Conservation (phyloP, 1,284 basidiomycete species). For the Puccinia coronata region DNA sequence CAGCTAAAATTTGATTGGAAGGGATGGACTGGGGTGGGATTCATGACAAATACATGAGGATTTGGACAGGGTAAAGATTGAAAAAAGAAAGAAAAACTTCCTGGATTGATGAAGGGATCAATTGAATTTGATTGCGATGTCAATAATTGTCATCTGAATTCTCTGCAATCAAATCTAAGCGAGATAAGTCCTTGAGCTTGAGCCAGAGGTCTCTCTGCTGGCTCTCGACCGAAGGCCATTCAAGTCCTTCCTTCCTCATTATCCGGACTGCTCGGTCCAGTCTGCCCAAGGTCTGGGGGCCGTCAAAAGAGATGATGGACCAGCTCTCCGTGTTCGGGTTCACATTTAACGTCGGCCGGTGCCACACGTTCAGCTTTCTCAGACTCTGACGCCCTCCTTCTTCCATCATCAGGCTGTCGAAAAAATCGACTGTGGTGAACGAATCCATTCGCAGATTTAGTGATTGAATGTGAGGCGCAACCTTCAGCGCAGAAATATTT, state of each 20-base stretch:
- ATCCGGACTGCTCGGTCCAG: conserved; percentile 4
- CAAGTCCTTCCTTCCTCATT: conserved; percentile 26
- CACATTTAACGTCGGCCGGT: conserved; percentile 16
- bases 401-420: background rate
- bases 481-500: conserved; percentile 10
- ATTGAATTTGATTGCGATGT: background rate
- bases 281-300: background rate
- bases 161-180: background rate
- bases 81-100: background rate
- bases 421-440: conserved; percentile 11
- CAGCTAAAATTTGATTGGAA: background rate
- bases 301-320: conserved; percentile 36
- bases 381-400: background rate
- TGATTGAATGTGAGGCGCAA: background rate
- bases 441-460: conserved; percentile 43
- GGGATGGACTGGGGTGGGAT: background rate
- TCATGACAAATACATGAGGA: background rate
- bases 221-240: conserved; percentile 36
- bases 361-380: conserved; percentile 39
- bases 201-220: conserved; percentile 43
- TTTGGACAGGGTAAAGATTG: background rate
- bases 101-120: background rate
- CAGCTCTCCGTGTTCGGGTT: conserved; percentile 23
- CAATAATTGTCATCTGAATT: background rate
- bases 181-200: conserved; percentile 30